Conservation (phyloP, 192 early-diverging fungal genomes). For the Rhizophagus prolifer region DNA sequence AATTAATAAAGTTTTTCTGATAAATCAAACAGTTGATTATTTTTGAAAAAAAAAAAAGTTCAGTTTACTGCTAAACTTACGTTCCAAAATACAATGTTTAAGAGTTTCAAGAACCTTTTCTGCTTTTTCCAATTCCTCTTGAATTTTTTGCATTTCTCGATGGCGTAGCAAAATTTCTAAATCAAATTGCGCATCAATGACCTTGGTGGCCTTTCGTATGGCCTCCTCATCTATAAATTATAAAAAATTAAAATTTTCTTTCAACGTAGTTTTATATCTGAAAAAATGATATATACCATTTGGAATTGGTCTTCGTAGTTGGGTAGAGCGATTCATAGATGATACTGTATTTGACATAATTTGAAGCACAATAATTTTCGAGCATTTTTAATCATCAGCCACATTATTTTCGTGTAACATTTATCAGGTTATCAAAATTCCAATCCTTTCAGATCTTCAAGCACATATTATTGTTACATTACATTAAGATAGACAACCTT, state of each 20-base stretch:
- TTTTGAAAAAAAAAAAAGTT: neutral
- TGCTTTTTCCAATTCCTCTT: conserved; percentile 58
- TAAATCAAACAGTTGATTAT: neutral
- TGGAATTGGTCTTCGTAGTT: neutral
- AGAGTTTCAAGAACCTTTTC: conserved; percentile 58
- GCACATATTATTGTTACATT: no score
- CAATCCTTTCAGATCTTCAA: no score
- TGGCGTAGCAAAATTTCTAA: conserved; percentile 74
- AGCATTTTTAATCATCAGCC: no score
- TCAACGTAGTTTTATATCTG: neutral
- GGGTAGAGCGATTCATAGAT: no score
- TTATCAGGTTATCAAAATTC: no score
- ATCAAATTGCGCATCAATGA: conserved; percentile 67
- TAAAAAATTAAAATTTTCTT: neutral
- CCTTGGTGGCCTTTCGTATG: neutral
- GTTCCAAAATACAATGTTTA: conserved; percentile 51
- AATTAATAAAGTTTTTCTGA: neutral
- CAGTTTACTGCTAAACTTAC: conserved; percentile 35
- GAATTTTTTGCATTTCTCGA: conserved; percentile 63
- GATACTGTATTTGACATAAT: no score
- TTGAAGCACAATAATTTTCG: no score
- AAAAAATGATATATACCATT: neutral
- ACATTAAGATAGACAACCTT: no score
- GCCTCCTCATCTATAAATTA: neutral
- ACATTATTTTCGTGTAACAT: no score